Evolutionary conservation across 2,329 filamentous ascomycete species (phyloP), one percentile per base, ranked within the genome.

Genomic region (Ascosphaera apis): DNA sequence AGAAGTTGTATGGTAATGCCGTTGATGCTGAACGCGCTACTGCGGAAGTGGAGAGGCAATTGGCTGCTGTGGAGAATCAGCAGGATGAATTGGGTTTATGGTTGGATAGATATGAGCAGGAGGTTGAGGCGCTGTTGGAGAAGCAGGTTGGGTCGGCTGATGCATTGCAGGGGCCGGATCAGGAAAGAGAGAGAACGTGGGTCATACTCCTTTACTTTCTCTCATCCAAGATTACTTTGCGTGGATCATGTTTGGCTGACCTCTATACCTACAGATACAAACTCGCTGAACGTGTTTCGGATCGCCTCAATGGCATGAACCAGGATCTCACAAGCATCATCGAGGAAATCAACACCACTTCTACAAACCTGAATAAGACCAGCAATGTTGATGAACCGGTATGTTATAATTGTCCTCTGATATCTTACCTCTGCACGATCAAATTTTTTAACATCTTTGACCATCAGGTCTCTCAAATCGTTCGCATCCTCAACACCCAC

Each of bases 251-350:
- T 16, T n/a, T 13, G 12, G 15, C 32, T 12, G 23, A 28, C n/a
- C 2, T 31, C 5, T 36, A 13, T 13, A 7, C 15, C 11, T 11
- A 37, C 44, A 70, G 66, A 21, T 74, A 95, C 62, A 91, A 92
- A 65, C 63, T 91, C 36, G 88, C 88, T 1, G 88, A 98, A 64
- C 88, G 82, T 55, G 67, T 93, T 43, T 82, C 82, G 8, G 81
- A 91, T 51, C 73, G 81, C 44, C 64, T 98, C 43, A 84, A 91
- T 39, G 83, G 91, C 47, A 91, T 95, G 72, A 83, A 82, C 50
- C 80, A 82, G 52, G 83, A 92, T 51, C 64, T 98, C 42, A 74
- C 72, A 34, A 86, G 82, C 58, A 95, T 98, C 83, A 91, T 98
- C 47, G 84, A 91, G 52, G 88, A 95, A 57, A 91, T 98, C 52